Conservation (phyloP, 148 eudicot species). For the Cornus controversa region DNA sequence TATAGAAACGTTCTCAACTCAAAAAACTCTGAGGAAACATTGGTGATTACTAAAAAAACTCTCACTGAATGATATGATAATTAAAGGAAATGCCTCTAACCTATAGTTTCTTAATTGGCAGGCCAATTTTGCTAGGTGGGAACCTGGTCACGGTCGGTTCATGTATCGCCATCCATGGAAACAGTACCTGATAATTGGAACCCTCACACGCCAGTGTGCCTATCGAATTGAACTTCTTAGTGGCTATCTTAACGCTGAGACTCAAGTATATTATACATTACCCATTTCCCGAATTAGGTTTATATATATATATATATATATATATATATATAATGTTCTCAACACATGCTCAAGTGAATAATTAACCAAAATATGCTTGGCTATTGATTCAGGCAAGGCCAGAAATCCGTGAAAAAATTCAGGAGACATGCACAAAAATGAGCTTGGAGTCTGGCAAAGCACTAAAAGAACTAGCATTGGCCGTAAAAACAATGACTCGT, state of each 20-base stretch:
- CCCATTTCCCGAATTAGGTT: background rate
- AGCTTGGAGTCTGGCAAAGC: conserved; percentile 55
- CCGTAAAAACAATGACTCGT: conserved; percentile 37
- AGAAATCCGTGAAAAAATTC: conserved; percentile 28
- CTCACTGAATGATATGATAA: background rate
- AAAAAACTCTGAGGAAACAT: conserved; percentile 35
- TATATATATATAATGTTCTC: background rate
- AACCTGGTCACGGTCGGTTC: conserved; percentile 49
- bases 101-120: conserved; percentile 1
- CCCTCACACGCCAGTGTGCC: conserved; percentile 41
- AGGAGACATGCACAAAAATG: conserved; percentile 37
- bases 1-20: conserved; percentile 42
- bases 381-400: conserved; percentile 24
- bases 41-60: conserved; percentile 25
- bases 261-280: conserved; percentile 28
- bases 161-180: conserved; percentile 49
- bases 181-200: conserved; percentile 42
- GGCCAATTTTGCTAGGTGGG: conserved; percentile 62
- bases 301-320: background rate
- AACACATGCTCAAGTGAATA: background rate
- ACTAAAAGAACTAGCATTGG: conserved; percentile 40
- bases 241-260: conserved; percentile 20
- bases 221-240: conserved; percentile 42
- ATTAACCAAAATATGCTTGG: background rate
- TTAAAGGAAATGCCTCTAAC: background rate